These are phyloP conservation scores for Amauroascus niger DNA, from an alignment of 2,329 filamentous ascomycete genomes.

Conservation along the genomic window DNA sequence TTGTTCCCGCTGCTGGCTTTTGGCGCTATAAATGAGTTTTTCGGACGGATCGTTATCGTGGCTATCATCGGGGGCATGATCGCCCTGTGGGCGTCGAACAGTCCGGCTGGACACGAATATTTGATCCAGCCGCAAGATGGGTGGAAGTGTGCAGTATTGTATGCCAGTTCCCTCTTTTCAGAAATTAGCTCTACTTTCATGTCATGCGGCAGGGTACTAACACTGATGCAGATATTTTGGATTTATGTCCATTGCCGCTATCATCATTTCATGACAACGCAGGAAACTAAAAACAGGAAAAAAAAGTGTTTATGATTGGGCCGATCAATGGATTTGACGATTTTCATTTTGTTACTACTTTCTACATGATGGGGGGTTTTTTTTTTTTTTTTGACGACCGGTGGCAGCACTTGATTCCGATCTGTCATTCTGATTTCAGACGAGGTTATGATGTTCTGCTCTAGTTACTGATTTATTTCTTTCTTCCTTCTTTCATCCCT, in stretches of 20 bases:
- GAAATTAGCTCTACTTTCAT: too few relatives aligned
- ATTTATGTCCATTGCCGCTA: conserved; percentile 32
- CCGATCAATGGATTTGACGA: neutral
- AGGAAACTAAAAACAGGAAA: neutral
- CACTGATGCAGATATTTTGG: conserved; percentile 29
- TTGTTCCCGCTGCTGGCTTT: conserved; percentile 52
- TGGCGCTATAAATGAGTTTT: conserved; percentile 47
- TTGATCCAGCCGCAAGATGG: conserved; percentile 32
- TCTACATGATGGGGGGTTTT: neutral
- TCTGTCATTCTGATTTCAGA: too few relatives aligned
- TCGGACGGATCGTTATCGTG: conserved; percentile 50
- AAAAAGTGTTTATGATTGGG: too few relatives aligned
- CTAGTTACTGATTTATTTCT: neutral
- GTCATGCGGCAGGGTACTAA: neutral
- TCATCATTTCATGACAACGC: conserved; percentile 29
- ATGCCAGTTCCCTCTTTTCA: conserved; percentile 17
- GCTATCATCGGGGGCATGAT: conserved; percentile 44
- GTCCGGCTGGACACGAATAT: conserved; percentile 28
- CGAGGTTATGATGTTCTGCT: neutral
- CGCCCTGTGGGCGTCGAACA: conserved; percentile 31
- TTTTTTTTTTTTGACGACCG: neutral
- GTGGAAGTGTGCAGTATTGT: conserved; percentile 33
- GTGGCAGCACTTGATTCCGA: neutral
- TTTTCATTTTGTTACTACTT: neutral
- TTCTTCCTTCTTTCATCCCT: neutral